Conservation (phyloP, 495 filamentous ascomycete genomes). For the Podospora appendiculata region DNA sequence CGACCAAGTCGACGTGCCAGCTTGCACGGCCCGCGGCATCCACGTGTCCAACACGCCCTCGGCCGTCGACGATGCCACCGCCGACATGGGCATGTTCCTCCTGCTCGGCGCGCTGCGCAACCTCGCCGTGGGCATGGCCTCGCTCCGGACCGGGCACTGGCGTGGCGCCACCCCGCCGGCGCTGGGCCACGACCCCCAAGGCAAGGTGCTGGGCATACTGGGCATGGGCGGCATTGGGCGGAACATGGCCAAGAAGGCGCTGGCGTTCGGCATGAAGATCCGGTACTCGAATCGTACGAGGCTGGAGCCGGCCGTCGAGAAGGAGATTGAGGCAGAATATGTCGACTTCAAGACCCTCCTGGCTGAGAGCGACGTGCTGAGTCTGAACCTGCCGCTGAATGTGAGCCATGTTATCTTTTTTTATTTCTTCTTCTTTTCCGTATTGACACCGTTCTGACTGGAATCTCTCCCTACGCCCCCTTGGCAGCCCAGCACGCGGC, state of each 20-base stretch:
- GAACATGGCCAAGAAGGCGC: slow-evolving; percentile 37
- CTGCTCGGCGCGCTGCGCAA: slow-evolving; percentile 69
- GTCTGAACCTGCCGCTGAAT: slow-evolving; percentile 70
- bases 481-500: slow-evolving; percentile 51
- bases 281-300: slow-evolving; percentile 58
- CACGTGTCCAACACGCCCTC: slow-evolving; percentile 74
- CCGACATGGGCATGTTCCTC: slow-evolving; percentile 70
- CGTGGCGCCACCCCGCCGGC: slow-evolving; percentile 36
- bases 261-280: slow-evolving; percentile 58
- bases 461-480: no score
- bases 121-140: slow-evolving; percentile 55
- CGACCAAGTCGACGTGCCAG: slow-evolving; percentile 67
- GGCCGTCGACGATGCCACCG: slow-evolving; percentile 73
- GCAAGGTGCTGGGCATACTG: slow-evolving; percentile 69
- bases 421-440: not conserved
- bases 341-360: slow-evolving; percentile 64
- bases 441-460: not conserved
- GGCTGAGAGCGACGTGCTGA: slow-evolving; percentile 60
- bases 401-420: no score
- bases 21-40: slow-evolving; percentile 58
- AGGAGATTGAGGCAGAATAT: slow-evolving; percentile 56
- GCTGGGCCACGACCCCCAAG: slow-evolving; percentile 61
- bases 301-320: slow-evolving; percentile 38
- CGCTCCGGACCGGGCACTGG: slow-evolving; percentile 56
- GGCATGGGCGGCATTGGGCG: slow-evolving; percentile 86